Percentiles rank a stretch among this genome's conserved stretches.
phyloP scores from a whole-genome alignment of 164 flowering plant genomes.

The Tetracentron sinense region DNA sequence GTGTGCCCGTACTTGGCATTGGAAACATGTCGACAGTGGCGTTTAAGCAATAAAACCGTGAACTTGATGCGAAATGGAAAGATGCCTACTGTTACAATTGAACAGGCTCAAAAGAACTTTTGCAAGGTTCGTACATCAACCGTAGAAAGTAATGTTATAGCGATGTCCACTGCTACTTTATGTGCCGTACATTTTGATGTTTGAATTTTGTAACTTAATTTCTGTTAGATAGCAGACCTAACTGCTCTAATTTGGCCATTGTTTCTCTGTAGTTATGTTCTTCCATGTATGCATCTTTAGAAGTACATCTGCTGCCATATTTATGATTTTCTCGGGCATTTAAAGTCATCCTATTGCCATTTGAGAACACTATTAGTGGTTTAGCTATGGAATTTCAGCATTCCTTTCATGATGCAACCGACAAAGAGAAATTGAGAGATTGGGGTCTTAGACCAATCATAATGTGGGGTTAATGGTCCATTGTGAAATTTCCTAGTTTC shows the following conservation, averaged over 20 bases:
- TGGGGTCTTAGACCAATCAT: too few relatives aligned
- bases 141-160: neutral
- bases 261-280: neutral
- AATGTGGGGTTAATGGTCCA: too few relatives aligned
- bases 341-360: neutral
- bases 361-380: neutral
- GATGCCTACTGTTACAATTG: conserved; percentile 98
- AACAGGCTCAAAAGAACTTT: conserved; percentile 93
- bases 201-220: neutral
- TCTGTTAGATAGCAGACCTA: neutral
- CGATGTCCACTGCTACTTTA: neutral
- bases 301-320: neutral
- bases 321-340: neutral
- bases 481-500: too few relatives aligned
- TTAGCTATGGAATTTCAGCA: too few relatives aligned
- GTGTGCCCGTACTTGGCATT: conserved; percentile 94
- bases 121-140: conserved; percentile 61
- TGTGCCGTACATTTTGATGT: neutral
- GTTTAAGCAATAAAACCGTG: conserved; percentile 90
- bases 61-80: conserved; percentile 96
- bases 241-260: neutral
- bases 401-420: too few relatives aligned
- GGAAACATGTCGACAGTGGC: conserved; percentile 99
- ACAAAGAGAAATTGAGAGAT: too few relatives aligned
- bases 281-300: neutral